Percentiles rank a stretch among this genome's conserved stretches.
phyloP scores from a whole-genome alignment of 225 moss, liverwort and hornwort genomes.

The Rhytidiadelphus loreus region DNA sequence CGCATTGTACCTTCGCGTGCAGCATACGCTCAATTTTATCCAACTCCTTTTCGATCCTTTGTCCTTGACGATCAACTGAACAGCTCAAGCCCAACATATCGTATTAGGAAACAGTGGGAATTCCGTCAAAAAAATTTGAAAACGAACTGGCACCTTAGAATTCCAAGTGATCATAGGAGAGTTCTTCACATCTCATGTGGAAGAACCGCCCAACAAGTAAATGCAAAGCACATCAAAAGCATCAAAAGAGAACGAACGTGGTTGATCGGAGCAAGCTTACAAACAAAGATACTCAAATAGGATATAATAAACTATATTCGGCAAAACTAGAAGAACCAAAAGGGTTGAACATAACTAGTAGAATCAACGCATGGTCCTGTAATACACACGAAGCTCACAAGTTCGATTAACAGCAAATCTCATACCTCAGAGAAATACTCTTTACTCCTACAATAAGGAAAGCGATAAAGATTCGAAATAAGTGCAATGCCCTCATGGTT shows the following conservation, averaged over 20 bases:
- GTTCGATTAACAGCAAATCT: not conserved
- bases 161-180: not conserved
- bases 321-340: not conserved
- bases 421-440: not conserved
- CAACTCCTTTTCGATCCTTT: slow-evolving; percentile 26
- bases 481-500: not conserved
- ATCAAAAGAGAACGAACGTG: not conserved
- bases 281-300: not conserved
- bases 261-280: not conserved
- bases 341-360: not conserved
- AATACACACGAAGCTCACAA: not conserved
- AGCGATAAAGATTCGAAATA: not conserved
- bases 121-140: not conserved
- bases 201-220: not conserved
- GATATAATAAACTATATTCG: not conserved
- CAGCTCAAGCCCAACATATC: not conserved
- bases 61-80: slow-evolving; percentile 29
- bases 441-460: not conserved
- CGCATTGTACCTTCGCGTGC: slow-evolving; percentile 52
- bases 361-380: not conserved
- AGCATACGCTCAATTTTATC: slow-evolving; percentile 71
- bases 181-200: not conserved
- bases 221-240: not conserved
- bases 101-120: not conserved
- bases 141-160: not conserved